Evolutionary conservation across 2,329 filamentous ascomycete genomes (phyloP), one percentile per base, ranked within the genome.

Genomic region (Microdochium trichocladiopsis): DNA sequence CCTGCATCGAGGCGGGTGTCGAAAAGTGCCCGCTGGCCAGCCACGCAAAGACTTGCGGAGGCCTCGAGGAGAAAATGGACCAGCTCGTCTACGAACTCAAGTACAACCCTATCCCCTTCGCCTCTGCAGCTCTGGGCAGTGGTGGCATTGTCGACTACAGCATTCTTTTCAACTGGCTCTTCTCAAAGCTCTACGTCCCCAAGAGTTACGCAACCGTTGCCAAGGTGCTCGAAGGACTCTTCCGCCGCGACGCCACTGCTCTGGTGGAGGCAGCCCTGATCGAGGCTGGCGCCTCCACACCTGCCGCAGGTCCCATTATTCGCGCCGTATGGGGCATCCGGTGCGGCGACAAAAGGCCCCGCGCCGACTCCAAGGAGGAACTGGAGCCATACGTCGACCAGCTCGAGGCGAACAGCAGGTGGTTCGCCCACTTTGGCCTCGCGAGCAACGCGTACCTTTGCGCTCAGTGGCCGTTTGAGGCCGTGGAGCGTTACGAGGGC

Each of bases 311-410:
- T 10, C 41, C 41, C 6, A 23, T 23, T 10, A 18, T 23, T 10
- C 3, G 18, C 47, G 33, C 25, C 25, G 14, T 56, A 57, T 28
- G 47, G 49, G 2, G 28, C 10, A 67, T 69, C 47, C 59, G 60
- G 18, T 70, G 67, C 56, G 52, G 60, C 33, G 69, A 71, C 49
- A 58, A 59, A 3, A 50, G 53, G 6, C 50, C 51, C 1, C 57
- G 59, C 11, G 24, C 55, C 1, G 51, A 53, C 4, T 55, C 53
- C 2, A 51, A 66, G 3, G 53, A 59, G 6, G 59, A 59, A 2
- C 53, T 65, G 10, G 22, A 56, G 5, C 57, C 61, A 8, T 55
- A 59, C 8, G 25, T 63, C 21, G 48, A 55, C 6, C 48, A 47
- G 2, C 56, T 61, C 25, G 50, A 51, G 50, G 25, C 55, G 1